Evolutionary conservation across 768 basidiomycete genomes (phyloP).

Genomic region (Boletus fagicola): DNA sequence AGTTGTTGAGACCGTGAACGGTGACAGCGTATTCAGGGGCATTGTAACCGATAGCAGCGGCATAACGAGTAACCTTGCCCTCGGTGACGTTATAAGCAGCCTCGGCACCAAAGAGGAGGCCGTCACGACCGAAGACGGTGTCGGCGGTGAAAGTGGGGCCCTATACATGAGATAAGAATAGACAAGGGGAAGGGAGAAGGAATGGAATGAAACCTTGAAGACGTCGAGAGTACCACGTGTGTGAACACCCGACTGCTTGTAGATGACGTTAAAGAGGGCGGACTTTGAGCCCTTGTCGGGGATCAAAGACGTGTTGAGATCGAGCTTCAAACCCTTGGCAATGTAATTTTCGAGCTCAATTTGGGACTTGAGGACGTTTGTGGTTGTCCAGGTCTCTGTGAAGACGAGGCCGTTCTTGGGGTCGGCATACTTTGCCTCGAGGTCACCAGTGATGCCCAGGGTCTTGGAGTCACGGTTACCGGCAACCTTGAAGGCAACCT

Average conservation of each 20-base stretch:
- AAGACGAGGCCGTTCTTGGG: conserved; percentile 89
- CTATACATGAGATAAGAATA: conserved; percentile 39
- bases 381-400: conserved; percentile 95
- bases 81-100: conserved; percentile 95
- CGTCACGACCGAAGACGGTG: conserved; percentile 92
- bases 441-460: conserved; percentile 75
- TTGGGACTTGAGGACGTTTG: conserved; percentile 87
- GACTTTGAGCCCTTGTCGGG: conserved; percentile 87
- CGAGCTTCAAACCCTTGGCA: conserved; percentile 96
- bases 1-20: conserved; percentile 91
- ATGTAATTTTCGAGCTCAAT: conserved; percentile 97
- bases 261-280: conserved; percentile 77
- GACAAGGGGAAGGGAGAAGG: neutral
- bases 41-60: conserved; percentile 90
- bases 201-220: conserved; percentile 70
- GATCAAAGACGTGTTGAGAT: conserved; percentile 76
- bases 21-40: conserved; percentile 96
- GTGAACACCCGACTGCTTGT: conserved; percentile 97
- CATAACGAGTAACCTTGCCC: conserved; percentile 89
- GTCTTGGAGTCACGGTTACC: conserved; percentile 79
- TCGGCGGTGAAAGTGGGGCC: conserved; percentile 98
- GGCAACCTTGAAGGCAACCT: conserved; percentile 91
- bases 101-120: conserved; percentile 96
- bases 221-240: conserved; percentile 86
- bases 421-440: conserved; percentile 94